Evolutionary conservation across 768 basidiomycete genomes (phyloP).

Genomic region (Lactarius hatsudake): DNA sequence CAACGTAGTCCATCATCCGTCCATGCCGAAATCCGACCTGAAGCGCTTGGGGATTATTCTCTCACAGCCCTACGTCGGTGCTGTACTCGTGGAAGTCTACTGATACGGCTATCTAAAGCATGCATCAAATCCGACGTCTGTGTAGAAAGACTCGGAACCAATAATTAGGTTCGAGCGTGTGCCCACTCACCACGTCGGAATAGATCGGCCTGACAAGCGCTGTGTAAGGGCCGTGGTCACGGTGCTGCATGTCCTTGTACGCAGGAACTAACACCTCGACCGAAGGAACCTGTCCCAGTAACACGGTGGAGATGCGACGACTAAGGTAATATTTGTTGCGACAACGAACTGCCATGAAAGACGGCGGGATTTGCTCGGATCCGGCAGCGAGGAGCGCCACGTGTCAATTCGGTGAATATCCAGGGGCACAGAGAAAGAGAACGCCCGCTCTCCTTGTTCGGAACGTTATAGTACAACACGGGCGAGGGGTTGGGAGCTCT

Average conservation of each 20-base stretch:
- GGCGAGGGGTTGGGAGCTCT: too few relatives aligned
- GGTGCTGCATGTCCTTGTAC: background rate
- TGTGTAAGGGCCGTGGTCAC: background rate
- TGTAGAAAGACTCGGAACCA: background rate
- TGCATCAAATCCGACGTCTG: background rate
- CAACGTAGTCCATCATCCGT: background rate
- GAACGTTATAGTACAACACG: too few relatives aligned
- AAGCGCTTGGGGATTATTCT: background rate
- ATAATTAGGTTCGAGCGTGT: background rate
- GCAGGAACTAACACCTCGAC: background rate
- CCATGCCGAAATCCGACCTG: background rate
- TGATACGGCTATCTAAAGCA: background rate
- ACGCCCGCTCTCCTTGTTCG: background rate
- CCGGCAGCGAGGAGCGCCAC: background rate
- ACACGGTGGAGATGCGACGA: background rate
- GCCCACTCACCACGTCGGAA: background rate
- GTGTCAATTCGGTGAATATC: background rate
- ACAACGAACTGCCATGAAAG: background rate
- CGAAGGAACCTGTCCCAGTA: background rate
- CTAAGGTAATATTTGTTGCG: background rate
- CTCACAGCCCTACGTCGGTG: background rate
- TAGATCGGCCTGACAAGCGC: background rate
- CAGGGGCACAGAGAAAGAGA: background rate
- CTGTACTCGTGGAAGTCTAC: background rate
- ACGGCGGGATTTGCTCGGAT: background rate